Base-by-base conservation (phyloP, 2,329 filamentous ascomycete genomes). In the Gnomoniopsis smithogilvyi region DNA sequence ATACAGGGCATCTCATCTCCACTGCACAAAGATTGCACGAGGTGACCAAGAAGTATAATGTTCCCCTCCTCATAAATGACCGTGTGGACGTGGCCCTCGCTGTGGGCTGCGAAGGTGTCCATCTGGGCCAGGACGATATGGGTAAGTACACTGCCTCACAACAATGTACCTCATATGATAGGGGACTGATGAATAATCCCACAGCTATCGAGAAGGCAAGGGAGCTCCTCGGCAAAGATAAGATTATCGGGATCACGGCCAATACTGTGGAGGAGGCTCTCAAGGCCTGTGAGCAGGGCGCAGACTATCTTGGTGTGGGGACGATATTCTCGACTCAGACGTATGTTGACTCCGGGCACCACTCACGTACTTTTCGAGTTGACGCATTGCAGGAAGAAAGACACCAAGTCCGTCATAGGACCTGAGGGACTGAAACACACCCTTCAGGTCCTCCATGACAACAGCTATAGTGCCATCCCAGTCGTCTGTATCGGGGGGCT, bases 91-190 rank as follows among this genome's bases (percentile, higher is more conserved):
- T 98, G 26, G 93, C 92, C 10, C 80, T 92, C 19, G 92, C 92
- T 15, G 83, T 93, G 47, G 90, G 87, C 14, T 95, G 91, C 59
- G 94, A 97, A 76, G 95, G 95, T 49, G 92, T 96, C 10, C 95
- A 98, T 72, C 84, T 98, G 52, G 95, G 95, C 7, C 94, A 98
- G 76, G 93, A 97, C 81, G 94, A 98, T 72, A 88, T 96, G 79
- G 80, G 88, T 90, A 73, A 65, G 80, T 73, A 19, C 17, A 11
- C 3, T 22, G 15, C 12, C 30, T 3, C 22, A 14, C 12, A 24
- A 24, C 7, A 19, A 6, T 8, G n/a, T 48, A n/a, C 33, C 19
- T 26, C 8, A 11, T 24, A 36, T 54, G 22, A 54, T 8, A 47
- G 3, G 12, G 19, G 36, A n/a, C 3, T 43, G 3, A 14, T 21